Base-by-base conservation (phyloP, 768 basidiomycete species). In the Pleurotus pulmonarius region DNA sequence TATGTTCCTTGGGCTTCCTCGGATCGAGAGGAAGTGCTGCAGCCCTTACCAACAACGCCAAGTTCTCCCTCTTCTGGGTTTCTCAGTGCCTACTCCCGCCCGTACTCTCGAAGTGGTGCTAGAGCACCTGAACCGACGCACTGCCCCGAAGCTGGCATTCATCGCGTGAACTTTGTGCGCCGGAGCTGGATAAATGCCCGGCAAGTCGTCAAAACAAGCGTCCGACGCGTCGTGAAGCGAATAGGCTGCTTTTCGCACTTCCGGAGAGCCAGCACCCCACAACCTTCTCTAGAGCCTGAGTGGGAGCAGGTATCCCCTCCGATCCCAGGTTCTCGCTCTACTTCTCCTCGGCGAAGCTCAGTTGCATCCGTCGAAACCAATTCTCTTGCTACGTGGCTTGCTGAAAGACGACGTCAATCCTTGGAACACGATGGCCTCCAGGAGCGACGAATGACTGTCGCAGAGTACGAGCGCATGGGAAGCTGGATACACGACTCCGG, bases 1-100 rank as follows among this genome's bases (percentile, higher is more conserved):
- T 82, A 82, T 52, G 75, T 80, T 4, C 81, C 81, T 7, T 82
- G 79, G 80, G 62, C 72, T 4, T 64, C 70, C 25, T 67, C 73
- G 22, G 66, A 64, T 70, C 82, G 64, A 69, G 83, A 56, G 56
- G 70, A 67, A 59, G 75, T 72, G 61, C 73, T 72, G 57, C 75
- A 60, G 53, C 78, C 77, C 9, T 9, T 34, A 3, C 29, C 29
- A 16, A 59, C 62, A 45, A 68, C 68, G 60, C 64, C 77, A 65
- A 71, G 69, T 49, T 75, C 67, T 38, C 67, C 53, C 59, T 68
- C 61, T 70, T 74, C 68, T 37, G 38, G 37, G 16, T 20, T 41
- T 8, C 8, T 39, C 13, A 68, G 48, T n/a, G 38, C n/a, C 11
- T 62, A 65, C 56, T 70, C 72, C 29, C 67, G 68, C 34, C 67